Evolutionary conservation across 805 yeast genomes (phyloP), one percentile per base, ranked within the genome.

Genomic region (Starmerella apis): DNA sequence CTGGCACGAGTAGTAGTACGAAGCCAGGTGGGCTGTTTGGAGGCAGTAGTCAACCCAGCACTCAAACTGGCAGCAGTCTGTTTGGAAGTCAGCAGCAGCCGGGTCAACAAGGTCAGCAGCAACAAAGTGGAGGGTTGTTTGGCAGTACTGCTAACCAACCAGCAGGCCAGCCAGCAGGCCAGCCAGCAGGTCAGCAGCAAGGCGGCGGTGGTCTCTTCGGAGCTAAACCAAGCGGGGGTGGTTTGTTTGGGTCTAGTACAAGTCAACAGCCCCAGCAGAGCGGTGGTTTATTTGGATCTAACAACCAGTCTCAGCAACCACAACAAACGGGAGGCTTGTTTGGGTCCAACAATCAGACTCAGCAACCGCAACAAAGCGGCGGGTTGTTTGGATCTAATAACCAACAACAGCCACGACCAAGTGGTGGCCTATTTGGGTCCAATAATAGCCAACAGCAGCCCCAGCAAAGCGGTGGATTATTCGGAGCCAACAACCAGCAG

Each of bases 341-440:
- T 4, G 35, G 35, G n/a, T n/a, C n/a, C 35, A 31, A 18, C 35
- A 31, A 8, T 6, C 3, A 4, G 24, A n/a, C 48, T 25, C 32
- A 7, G n/a, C 36, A n/a, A n/a, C n/a, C n/a, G n/a, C 44, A 25
- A 31, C 22, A 20, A 24, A 18, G 39, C 39, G 24, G 39, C 8
- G 39, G 39, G 20, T n/a, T 36, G 39, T 44, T 44, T 33, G 44
- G 44, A 22, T 22, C 13, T n/a, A 37, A 13, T 25, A 44, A 13
- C 35, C 14, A 8, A 8, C 35, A 31, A 18, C 35, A 31, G 35
- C 35, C 35, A 18, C 35, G 16, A 13, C 35, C 14, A 7, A 23
- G 42, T 28, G 50, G 51, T 22, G 51, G 51, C 13, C 52, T 37
- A 14, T 46, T 46, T 32, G 51, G 49, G 22, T 37, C 49, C 31